Conservation (phyloP, 192 early-diverging fungal species). For the Spizellomyces punctatus region DNA sequence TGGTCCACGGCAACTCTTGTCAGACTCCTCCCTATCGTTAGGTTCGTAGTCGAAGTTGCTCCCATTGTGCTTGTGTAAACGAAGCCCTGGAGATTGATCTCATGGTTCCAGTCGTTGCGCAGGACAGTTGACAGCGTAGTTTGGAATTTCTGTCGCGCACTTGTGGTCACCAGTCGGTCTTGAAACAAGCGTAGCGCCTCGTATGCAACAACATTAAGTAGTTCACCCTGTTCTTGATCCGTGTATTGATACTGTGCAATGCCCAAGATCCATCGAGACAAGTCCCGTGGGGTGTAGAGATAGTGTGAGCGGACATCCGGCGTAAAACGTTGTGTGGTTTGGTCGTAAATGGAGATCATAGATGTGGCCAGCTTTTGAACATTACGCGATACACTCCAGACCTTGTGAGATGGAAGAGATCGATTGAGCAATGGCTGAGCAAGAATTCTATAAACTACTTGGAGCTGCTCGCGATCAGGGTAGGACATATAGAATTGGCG, state of each 20-base stretch:
- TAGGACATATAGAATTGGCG: conserved; percentile 49
- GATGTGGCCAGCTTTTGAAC: conserved; percentile 47
- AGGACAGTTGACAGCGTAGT: conserved; percentile 38
- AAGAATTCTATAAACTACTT: conserved; percentile 47
- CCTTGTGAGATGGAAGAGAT: conserved; percentile 33
- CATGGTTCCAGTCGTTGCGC: conserved; percentile 51
- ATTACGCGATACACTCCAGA: conserved; percentile 51
- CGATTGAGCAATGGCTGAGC: conserved; percentile 39
- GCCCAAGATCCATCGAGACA: conserved; percentile 49
- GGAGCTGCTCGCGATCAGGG: conserved; percentile 50
- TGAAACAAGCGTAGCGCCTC: conserved; percentile 54
- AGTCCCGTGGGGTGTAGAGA: conserved; percentile 55
- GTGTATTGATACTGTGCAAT: conserved; percentile 42
- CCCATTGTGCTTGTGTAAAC: conserved; percentile 29
- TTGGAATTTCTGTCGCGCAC: conserved; percentile 43
- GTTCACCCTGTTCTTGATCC: conserved; percentile 40
- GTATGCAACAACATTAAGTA: conserved; percentile 49
- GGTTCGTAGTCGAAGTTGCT: not conserved
- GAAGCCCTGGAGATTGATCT: conserved; percentile 10
- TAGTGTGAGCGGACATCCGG: conserved; percentile 54
- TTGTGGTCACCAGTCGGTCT: conserved; percentile 49
- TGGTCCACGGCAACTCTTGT: conserved; percentile 21
- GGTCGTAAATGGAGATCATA: conserved; percentile 52
- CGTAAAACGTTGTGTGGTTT: conserved; percentile 51
- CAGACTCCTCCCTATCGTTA: conserved; percentile 3